A percentile compares a stretch with the other conserved stretches of the same genome.
phyloP scores from a whole-genome alignment of 352 stramenopile genomes.

The Peronospora tabacina region DNA sequence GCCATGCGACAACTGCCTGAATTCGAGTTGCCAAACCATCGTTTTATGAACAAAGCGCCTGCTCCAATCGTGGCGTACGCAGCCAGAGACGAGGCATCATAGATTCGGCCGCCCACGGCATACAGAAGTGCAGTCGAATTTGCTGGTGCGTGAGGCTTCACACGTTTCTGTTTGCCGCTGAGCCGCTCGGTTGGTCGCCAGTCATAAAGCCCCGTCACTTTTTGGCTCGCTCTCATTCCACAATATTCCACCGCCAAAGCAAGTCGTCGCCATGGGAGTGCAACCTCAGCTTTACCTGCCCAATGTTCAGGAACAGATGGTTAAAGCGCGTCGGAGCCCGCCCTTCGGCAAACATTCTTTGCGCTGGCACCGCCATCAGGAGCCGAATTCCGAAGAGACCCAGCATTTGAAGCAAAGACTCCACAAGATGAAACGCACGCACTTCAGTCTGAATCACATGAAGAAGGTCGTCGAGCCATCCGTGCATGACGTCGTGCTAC shows the following conservation, averaged over 20 bases:
- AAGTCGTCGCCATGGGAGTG: slow-evolving; percentile 37
- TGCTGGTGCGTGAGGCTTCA: slow-evolving; percentile 4
- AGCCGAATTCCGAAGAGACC: slow-evolving; percentile 18
- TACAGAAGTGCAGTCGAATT: slow-evolving; percentile 7
- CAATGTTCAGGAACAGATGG: slow-evolving; percentile 24
- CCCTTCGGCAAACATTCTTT: slow-evolving; percentile 25
- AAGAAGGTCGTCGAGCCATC: slow-evolving; percentile 33
- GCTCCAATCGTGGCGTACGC: slow-evolving; percentile 14
- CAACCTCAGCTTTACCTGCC: slow-evolving; percentile 27
- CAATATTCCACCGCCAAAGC: slow-evolving; percentile 17
- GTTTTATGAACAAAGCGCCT: background rate
- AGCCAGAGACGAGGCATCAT: slow-evolving; percentile 13
- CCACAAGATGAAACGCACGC: slow-evolving; percentile 33
- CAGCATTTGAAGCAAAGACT: slow-evolving; percentile 43
- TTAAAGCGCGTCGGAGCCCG: slow-evolving; percentile 20
- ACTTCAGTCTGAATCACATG: slow-evolving; percentile 47
- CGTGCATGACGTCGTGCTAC: slow-evolving; percentile 14
- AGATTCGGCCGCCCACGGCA: slow-evolving; percentile 1
- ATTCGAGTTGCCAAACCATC: too few relatives aligned
- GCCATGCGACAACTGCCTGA: slow-evolving; percentile 13
- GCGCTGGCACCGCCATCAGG: slow-evolving; percentile 31
- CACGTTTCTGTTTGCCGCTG: slow-evolving; percentile 7
- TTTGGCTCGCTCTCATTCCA: slow-evolving; percentile 14
- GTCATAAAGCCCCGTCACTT: slow-evolving; percentile 26
- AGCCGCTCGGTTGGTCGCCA: slow-evolving; percentile 2